phyloP scores from a whole-genome alignment of 345 rosid genomes.

The Gossypium sturtianum region DNA sequence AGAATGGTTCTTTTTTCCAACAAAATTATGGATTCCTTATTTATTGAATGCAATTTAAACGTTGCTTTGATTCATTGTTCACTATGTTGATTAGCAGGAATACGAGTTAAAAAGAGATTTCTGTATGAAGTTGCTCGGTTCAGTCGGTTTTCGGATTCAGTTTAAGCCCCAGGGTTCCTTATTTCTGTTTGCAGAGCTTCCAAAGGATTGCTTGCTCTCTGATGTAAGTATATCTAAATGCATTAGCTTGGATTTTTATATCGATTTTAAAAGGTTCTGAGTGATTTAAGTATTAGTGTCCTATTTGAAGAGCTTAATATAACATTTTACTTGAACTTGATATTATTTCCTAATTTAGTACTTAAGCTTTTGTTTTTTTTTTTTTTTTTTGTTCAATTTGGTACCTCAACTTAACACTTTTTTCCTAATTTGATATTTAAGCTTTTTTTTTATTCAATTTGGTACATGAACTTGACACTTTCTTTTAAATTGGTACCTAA shows the following conservation, averaged over 20 bases:
- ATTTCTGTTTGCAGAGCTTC: slow-evolving; percentile 50
- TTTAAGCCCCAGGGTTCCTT: slow-evolving; percentile 53
- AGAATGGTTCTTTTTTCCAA: neutral
- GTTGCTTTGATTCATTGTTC: neutral
- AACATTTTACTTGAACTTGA: too few relatives aligned
- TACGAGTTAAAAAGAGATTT: slow-evolving; percentile 47
- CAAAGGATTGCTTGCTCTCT: slow-evolving; percentile 37
- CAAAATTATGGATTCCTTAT: neutral
- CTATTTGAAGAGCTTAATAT: too few relatives aligned
- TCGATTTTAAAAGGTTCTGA: too few relatives aligned
- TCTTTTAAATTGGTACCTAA: too few relatives aligned
- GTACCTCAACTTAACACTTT: too few relatives aligned
- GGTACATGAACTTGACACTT: too few relatives aligned
- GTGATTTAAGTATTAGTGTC: too few relatives aligned
- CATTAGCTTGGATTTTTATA: neutral
- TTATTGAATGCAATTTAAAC: neutral
- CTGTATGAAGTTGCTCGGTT: slow-evolving; percentile 26
- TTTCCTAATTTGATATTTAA: too few relatives aligned
- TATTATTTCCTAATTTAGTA: too few relatives aligned
- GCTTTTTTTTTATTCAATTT: too few relatives aligned
- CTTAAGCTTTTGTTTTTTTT: too few relatives aligned
- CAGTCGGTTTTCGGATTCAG: slow-evolving; percentile 39
- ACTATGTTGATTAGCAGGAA: slow-evolving; percentile 26
- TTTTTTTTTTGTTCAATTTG: too few relatives aligned
- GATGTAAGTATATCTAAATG: slow-evolving; percentile 25